A percentile compares a stretch with the other conserved stretches of the same genome.
Conservation (phyloP, 75 land plant species). For the Pseudotsuga menziesii region DNA sequence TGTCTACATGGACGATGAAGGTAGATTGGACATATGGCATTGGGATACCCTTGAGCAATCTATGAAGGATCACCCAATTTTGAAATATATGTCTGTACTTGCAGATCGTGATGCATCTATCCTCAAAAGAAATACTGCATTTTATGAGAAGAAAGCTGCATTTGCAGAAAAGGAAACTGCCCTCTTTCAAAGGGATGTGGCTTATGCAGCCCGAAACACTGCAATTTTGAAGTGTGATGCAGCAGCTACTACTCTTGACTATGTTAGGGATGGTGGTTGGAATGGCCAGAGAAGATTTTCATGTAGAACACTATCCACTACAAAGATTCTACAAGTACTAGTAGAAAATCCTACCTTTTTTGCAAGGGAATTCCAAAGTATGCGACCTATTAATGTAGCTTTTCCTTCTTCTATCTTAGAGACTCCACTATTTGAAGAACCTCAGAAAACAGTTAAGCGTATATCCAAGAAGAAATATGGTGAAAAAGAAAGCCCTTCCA, state of each 20-base stretch:
- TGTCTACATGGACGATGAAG: slow-evolving; percentile 26
- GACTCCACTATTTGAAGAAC: slow-evolving; percentile 16
- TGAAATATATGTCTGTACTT: slow-evolving; percentile 46
- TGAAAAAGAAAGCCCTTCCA: slow-evolving; percentile 20
- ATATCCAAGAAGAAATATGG: background rate
- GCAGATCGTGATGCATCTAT: slow-evolving; percentile 40
- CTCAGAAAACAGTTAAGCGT: slow-evolving; percentile 14
- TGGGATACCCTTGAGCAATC: slow-evolving; percentile 27
- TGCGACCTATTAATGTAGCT: background rate
- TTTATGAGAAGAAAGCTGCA: slow-evolving; percentile 23
- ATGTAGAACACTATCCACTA: background rate
- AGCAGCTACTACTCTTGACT: slow-evolving; percentile 40
- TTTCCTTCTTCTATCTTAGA: slow-evolving; percentile 4
- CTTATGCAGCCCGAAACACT: slow-evolving; percentile 25
- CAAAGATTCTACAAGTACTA: slow-evolving; percentile 29
- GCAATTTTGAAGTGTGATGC: slow-evolving; percentile 19
- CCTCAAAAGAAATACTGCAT: slow-evolving; percentile 14
- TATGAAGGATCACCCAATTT: slow-evolving; percentile 25
- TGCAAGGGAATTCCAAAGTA: slow-evolving; percentile 2
- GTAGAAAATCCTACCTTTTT: slow-evolving; percentile 20
- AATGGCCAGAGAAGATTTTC: slow-evolving; percentile 18
- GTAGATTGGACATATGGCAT: slow-evolving; percentile 22
- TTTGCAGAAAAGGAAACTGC: slow-evolving; percentile 20
- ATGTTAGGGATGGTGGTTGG: slow-evolving; percentile 43
- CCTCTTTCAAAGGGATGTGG: slow-evolving; percentile 34